A percentile compares a stretch with the other conserved stretches of the same genome.
Conservation (phyloP, 371 early-diverging fungal genomes). For the Mortierella polycephala region DNA sequence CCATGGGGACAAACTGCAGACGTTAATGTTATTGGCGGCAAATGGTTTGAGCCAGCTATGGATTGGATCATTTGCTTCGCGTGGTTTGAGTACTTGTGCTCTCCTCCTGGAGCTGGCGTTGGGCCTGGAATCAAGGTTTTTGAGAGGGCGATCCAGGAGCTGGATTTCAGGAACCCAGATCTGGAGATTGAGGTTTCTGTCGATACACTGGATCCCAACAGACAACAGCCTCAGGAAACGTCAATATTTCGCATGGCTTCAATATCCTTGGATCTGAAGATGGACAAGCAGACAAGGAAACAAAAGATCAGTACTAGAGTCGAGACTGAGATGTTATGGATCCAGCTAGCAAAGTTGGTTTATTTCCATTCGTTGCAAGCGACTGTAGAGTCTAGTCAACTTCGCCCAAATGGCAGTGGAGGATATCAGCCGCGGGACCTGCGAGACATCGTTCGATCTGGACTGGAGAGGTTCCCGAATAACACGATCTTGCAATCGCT, state of each 20-base stretch:
- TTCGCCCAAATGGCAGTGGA: background rate
- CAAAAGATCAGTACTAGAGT: conserved; percentile 28
- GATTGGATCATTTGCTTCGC: conserved; percentile 61
- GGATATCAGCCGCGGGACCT: conserved; percentile 64
- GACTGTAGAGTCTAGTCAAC: background rate
- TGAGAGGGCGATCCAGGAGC: conserved; percentile 59
- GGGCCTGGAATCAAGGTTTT: conserved; percentile 62
- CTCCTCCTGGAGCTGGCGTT: conserved; percentile 23
- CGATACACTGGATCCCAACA: background rate
- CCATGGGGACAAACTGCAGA: conserved; percentile 50
- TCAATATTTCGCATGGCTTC: conserved; percentile 8
- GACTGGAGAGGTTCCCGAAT: conserved; percentile 64
- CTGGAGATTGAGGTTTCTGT: conserved; percentile 16
- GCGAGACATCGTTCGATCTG: conserved; percentile 60
- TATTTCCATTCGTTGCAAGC: conserved; percentile 31
- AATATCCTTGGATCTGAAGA: conserved; percentile 9
- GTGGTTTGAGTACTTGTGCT: conserved; percentile 66
- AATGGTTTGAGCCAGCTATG: conserved; percentile 48
- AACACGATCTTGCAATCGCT: conserved; percentile 67
- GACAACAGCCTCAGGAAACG: conserved; percentile 4
- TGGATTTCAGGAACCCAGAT: conserved; percentile 41
- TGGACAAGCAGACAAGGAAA: conserved; percentile 9
- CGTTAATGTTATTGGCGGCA: conserved; percentile 37
- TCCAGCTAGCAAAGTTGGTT: conserved; percentile 40
- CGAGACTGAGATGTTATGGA: conserved; percentile 46